phyloP scores from a whole-genome alignment of 345 rosid species.

The Euclidium syriacum region DNA sequence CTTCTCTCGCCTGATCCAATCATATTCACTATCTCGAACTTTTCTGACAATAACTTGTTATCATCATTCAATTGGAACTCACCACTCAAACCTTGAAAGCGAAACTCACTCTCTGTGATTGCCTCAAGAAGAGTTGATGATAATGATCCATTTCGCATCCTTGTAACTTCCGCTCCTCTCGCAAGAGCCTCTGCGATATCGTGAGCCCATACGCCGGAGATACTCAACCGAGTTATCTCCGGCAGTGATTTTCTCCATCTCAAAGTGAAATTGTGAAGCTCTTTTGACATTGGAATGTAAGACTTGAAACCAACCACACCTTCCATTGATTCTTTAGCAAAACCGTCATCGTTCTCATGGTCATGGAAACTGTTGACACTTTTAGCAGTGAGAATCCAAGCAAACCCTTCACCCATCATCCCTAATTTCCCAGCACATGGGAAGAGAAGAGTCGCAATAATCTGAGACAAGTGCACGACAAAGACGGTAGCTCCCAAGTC shows the following conservation, averaged over 20 bases:
- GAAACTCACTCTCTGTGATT: not conserved
- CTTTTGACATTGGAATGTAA: conserved; percentile 10
- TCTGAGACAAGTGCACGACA: conserved; percentile 28
- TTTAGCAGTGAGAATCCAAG: conserved; percentile 31
- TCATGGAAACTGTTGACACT: conserved; percentile 9
- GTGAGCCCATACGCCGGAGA: conserved; percentile 16
- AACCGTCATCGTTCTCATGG: not conserved
- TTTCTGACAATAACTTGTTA: not conserved
- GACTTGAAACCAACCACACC: conserved; percentile 32
- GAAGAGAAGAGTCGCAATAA: conserved; percentile 19
- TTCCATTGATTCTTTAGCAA: conserved; percentile 6
- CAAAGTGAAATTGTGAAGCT: conserved; percentile 14
- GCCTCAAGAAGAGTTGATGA: conserved; percentile 9
- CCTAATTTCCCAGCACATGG: conserved; percentile 11
- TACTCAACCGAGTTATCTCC: not conserved
- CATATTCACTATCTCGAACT: conserved; percentile 31
- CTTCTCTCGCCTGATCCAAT: conserved; percentile 5
- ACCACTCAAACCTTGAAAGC: conserved; percentile 25
- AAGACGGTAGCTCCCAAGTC: not conserved
- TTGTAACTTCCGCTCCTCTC: conserved; percentile 17
- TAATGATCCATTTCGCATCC: not conserved
- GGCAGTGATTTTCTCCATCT: conserved; percentile 9
- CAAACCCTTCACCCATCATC: conserved; percentile 29
- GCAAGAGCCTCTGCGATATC: conserved; percentile 18
- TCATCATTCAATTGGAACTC: conserved; percentile 20